Conservation (phyloP, 257 asterid genomes). For the Solanum neorickii region DNA sequence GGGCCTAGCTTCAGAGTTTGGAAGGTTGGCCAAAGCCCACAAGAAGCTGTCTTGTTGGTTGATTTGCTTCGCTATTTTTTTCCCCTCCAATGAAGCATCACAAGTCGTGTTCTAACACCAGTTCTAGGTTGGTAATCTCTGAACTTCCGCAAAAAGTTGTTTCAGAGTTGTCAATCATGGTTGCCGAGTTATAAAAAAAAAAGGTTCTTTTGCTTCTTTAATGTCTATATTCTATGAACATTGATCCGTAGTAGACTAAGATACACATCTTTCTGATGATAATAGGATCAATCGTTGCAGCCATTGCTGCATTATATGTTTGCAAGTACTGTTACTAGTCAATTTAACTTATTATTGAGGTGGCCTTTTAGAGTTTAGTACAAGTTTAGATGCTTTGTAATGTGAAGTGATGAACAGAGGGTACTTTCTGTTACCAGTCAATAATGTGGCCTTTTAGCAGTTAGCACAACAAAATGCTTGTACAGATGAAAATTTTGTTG, state of each 20-base stretch:
- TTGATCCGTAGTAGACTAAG: background rate
- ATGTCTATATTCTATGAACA: background rate
- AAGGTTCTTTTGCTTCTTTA: background rate
- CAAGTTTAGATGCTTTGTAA: background rate
- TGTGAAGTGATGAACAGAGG: background rate
- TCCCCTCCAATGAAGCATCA: background rate
- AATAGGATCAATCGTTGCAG: background rate
- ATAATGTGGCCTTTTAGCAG: background rate
- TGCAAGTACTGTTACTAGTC: background rate
- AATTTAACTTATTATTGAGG: background rate
- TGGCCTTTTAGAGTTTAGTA: background rate
- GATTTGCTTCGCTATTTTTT: constrained; percentile 22
- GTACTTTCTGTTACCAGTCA: background rate
- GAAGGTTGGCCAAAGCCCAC: constrained; percentile 27
- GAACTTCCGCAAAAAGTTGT: background rate
- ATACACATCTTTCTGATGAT: background rate
- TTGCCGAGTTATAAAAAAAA: background rate
- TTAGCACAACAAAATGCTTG: background rate
- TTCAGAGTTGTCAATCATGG: background rate
- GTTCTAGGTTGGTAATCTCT: background rate
- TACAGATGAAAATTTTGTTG: background rate
- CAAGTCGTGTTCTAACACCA: background rate
- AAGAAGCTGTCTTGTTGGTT: constrained; percentile 26
- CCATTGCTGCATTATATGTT: background rate
- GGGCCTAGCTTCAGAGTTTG: constrained; percentile 40